These are phyloP conservation scores for Adansonia rubrostipa DNA, from an alignment of 441 rosid genomes.

Conservation along the genomic window DNA sequence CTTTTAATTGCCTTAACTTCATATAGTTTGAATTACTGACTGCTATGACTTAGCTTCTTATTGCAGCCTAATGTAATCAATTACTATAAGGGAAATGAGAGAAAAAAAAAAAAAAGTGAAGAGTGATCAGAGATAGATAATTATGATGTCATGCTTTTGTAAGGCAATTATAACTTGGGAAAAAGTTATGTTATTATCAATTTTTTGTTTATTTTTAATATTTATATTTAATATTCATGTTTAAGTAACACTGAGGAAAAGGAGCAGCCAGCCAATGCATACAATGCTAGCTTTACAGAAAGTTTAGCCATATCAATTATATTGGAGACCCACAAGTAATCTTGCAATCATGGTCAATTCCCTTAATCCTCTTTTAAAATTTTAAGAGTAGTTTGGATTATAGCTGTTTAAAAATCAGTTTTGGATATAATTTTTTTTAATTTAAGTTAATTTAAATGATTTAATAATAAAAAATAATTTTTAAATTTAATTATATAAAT, in stretches of 20 bases:
- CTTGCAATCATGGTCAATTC: constrained; percentile 20
- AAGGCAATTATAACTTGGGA: not conserved
- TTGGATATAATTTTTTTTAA: no score
- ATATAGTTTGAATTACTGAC: no score
- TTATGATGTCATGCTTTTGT: not conserved
- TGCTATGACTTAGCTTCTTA: not conserved
- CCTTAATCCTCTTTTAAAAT: not conserved
- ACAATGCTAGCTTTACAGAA: constrained; percentile 32
- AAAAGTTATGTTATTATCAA: not conserved
- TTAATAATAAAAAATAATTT: no score
- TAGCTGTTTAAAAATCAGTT: no score
- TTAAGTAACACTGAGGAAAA: constrained; percentile 26
- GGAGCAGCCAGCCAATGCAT: constrained; percentile 34
- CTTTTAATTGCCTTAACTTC: no score
- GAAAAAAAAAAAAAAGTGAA: not conserved
- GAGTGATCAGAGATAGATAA: not conserved
- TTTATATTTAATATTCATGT: no score
- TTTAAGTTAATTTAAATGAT: no score
- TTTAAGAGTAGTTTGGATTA: not conserved
- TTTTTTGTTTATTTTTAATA: no score
- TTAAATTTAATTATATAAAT: no score
- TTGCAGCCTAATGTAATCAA: not conserved
- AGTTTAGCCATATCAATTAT: constrained; percentile 23
- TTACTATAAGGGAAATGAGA: not conserved
- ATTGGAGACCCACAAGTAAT: constrained; percentile 29